Percentiles rank a stretch among this genome's conserved stretches.
These are phyloP conservation scores for Nemania sp. DNA, from an alignment of 2,329 filamentous ascomycete species.

Conservation along the genomic window DNA sequence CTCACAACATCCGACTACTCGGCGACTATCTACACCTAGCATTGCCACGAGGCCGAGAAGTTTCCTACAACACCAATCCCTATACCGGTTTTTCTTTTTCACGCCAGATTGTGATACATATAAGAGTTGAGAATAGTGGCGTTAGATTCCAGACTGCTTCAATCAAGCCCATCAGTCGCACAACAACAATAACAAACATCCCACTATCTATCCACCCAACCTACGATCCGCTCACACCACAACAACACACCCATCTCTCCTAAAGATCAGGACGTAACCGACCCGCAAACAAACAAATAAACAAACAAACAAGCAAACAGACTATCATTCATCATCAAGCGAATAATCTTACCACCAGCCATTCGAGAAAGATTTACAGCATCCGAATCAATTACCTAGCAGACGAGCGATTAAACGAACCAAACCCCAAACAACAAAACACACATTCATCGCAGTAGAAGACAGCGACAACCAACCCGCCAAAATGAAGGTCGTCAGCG, in stretches of 20 bases:
- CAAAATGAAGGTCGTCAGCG: slow-evolving; percentile 93
- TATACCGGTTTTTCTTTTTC: slow-evolving; percentile 17
- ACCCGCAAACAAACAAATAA: background rate
- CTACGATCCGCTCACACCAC: slow-evolving; percentile 22
- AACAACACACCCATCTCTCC: background rate
- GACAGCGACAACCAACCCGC: slow-evolving; percentile 33
- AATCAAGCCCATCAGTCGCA: slow-evolving; percentile 1
- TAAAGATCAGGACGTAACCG: background rate
- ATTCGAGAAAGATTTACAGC: background rate
- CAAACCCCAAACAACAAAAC: background rate
- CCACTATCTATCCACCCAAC: slow-evolving; percentile 5
- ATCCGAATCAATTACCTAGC: background rate
- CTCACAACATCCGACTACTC: slow-evolving; percentile 25
- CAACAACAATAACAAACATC: slow-evolving; percentile 27
- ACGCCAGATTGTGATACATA: slow-evolving; percentile 8
- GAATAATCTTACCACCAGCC: slow-evolving; percentile 7
- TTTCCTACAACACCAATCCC: slow-evolving; percentile 12
- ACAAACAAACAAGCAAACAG: too few species aligned
- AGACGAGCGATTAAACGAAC: background rate
- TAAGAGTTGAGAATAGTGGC: slow-evolving; percentile 26
- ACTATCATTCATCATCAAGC: background rate
- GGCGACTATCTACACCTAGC: slow-evolving; percentile 1
- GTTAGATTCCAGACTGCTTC: slow-evolving; percentile 11
- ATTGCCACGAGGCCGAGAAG: slow-evolving; percentile 28
- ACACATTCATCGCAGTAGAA: background rate